Evolutionary conservation across 768 basidiomycete species (phyloP), one percentile per base, ranked within the genome.

Genomic region (Naematelia encephala): DNA sequence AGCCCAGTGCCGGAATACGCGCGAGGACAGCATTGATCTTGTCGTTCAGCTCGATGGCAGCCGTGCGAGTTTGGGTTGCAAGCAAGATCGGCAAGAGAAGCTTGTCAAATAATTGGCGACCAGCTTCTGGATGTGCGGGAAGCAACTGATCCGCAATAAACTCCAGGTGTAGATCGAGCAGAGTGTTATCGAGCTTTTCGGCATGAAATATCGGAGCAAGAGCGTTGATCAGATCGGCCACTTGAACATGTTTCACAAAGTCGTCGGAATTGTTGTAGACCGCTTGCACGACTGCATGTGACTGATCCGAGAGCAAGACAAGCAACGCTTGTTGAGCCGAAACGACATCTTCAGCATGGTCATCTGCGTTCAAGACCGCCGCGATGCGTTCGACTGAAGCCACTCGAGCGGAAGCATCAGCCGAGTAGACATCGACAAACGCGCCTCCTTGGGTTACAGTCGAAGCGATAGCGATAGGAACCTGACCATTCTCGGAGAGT

Each of bases 71-170:
- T 68, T 87, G 90, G 5, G 88, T 86, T 65, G 84, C 86, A 14
- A 93, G 73, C 45, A 93, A 77, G 68, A 84, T 84, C 0, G 90
- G 87, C 70, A 90, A 88, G 54, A 93, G 75, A 0, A 86, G 70
- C 28, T 79, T 77, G 25, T 70, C 53, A 44, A 76, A 66, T 10
- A 75, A 61, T 83, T 79, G 60, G 84, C 83, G 23, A 82, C 72
- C 26, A 78, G 72, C 23, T 75, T 78, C 61, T 8, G 80, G 75
- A 45, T 79, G 61, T 0, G 57, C 47, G 4, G 67, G 67, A 26
- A 73, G 57, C 57, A 88, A 81, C 29, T 83, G 44, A 8, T 51
- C 46, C 19, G 66, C 90, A 87, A 87, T 77, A 43, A 79, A 78
- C 4, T 77, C 68, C 50, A 87, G 55, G 66, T 85, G 87, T 0